phyloP scores from a whole-genome alignment of 352 stramenopile genomes.

The Globisporangium recalcitrans region DNA sequence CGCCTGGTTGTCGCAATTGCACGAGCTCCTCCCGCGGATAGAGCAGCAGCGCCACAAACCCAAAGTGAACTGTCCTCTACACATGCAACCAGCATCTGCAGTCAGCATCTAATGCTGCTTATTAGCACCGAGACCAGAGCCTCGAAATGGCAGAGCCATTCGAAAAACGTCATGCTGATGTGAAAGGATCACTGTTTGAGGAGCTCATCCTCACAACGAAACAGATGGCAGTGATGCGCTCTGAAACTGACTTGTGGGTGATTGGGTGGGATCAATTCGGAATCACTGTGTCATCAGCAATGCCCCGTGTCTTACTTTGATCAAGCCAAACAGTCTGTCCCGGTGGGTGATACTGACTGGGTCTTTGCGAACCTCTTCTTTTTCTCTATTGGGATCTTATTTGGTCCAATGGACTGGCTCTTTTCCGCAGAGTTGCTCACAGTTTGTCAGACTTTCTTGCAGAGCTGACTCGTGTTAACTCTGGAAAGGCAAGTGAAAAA shows the following conservation, averaged over 20 bases:
- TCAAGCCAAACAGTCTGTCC: neutral
- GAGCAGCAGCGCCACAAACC: neutral
- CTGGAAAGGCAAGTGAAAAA: too few relatives aligned
- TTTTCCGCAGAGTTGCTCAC: neutral
- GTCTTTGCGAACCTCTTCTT: neutral
- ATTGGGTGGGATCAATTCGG: neutral
- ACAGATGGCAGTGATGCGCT: neutral
- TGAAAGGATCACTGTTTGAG: neutral
- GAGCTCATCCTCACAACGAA: neutral
- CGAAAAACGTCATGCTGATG: too few relatives aligned
- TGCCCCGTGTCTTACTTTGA: neutral
- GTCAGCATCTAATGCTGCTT: neutral
- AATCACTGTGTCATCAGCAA: neutral
- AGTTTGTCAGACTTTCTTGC: neutral
- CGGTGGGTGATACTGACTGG: neutral
- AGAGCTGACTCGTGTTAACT: neutral
- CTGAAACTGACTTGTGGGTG: neutral
- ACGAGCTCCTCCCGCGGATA: neutral
- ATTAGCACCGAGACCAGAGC: neutral
- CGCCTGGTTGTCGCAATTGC: neutral
- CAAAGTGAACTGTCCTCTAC: neutral
- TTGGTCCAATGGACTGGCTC: conserved; percentile 1
- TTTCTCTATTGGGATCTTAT: neutral
- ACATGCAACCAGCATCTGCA: neutral
- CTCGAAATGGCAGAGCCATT: too few relatives aligned